phyloP scores from a whole-genome alignment of 108 stramenopile genomes.

The Skeletonema menzelii region DNA sequence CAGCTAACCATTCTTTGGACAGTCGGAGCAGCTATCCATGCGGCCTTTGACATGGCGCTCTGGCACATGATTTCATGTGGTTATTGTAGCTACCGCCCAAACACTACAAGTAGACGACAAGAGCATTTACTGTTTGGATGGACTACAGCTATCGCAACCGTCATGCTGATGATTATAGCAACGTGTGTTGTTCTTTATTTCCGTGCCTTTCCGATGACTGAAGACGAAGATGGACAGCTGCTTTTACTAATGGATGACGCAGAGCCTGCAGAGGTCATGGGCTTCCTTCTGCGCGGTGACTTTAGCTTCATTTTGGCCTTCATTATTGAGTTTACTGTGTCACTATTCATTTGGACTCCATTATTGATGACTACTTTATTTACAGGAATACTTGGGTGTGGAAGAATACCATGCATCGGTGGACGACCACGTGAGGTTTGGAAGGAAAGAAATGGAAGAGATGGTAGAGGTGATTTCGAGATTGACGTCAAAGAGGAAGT shows the following conservation, averaged over 20 bases:
- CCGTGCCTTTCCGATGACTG: slow-evolving; percentile 13
- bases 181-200: slow-evolving; percentile 23
- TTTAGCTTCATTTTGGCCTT: slow-evolving; percentile 38
- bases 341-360: slow-evolving; percentile 42
- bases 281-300: slow-evolving; percentile 6
- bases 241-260: background rate
- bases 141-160: slow-evolving; percentile 31
- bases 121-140: slow-evolving; percentile 10
- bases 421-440: slow-evolving; percentile 35
- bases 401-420: slow-evolving; percentile 35
- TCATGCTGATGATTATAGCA: slow-evolving; percentile 14
- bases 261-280: background rate
- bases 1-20: slow-evolving; percentile 42
- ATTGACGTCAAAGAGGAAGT: too few relatives aligned
- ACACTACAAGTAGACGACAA: background rate
- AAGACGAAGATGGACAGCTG: slow-evolving; percentile 2
- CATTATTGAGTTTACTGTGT: slow-evolving; percentile 35
- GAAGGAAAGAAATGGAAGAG: background rate
- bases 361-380: slow-evolving; percentile 36
- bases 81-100: slow-evolving; percentile 2
- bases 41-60: slow-evolving; percentile 32
- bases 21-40: slow-evolving; percentile 22
- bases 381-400: slow-evolving; percentile 46
- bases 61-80: slow-evolving; percentile 47
- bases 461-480: background rate